These are phyloP conservation scores for Forsythia viridissima DNA, from an alignment of 257 asterid species.

Conservation along the genomic window DNA sequence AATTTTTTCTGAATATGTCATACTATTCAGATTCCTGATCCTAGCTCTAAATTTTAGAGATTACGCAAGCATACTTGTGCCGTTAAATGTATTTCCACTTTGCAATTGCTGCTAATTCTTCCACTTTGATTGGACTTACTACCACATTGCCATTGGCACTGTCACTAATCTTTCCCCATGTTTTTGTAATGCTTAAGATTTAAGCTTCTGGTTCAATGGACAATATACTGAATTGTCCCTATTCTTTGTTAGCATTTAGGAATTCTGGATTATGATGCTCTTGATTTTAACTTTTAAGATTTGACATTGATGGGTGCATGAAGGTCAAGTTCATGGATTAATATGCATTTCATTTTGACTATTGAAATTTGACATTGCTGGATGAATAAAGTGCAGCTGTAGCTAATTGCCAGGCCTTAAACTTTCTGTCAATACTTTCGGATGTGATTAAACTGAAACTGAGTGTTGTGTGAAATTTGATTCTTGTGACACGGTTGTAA, in stretches of 20 bases:
- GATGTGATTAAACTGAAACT: neutral
- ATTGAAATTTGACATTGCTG: neutral
- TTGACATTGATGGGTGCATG: neutral
- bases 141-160: neutral
- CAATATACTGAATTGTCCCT: neutral
- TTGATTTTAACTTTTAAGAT: neutral
- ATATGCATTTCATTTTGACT: neutral
- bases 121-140: neutral
- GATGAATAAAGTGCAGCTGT: neutral
- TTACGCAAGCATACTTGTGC: neutral
- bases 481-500: neutral
- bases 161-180: neutral
- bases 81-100: neutral
- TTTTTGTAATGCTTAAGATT: neutral
- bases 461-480: neutral
- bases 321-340: neutral
- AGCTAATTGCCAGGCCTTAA: neutral
- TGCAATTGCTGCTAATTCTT: neutral
- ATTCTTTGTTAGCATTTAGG: neutral
- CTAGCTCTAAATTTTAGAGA: neutral
- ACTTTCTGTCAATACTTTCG: neutral
- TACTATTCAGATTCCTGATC: neutral
- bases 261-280: neutral
- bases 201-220: neutral
- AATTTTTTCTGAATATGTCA: neutral